phyloP scores from a whole-genome alignment of 139 green algal species.

The Chlamydomonas applanata region DNA sequence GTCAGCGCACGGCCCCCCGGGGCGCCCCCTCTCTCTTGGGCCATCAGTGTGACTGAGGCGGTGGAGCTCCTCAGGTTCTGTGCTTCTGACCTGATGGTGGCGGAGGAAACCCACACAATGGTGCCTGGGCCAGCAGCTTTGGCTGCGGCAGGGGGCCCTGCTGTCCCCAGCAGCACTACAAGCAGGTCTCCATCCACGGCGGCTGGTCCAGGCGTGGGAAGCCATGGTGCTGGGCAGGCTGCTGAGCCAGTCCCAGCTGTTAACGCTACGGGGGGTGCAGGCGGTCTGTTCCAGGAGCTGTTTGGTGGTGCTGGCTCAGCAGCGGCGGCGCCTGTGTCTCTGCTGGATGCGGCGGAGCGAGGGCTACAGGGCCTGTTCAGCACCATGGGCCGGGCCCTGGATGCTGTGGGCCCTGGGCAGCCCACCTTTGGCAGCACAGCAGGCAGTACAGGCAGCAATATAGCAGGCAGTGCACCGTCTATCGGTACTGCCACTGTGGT shows the following conservation, averaged over 20 bases:
- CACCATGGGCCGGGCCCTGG: slow-evolving; percentile 4
- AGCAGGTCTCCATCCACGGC: too few relatives aligned
- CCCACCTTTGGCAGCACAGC: neutral
- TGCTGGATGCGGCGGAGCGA: too few relatives aligned
- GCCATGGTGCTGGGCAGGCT: too few relatives aligned
- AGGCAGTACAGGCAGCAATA: neutral
- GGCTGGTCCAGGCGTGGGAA: too few relatives aligned
- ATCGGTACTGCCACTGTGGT: too few relatives aligned
- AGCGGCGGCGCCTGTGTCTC: too few relatives aligned
- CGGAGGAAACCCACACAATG: too few relatives aligned
- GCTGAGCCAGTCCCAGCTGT: too few relatives aligned
- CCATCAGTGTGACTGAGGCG: slow-evolving; percentile 34
- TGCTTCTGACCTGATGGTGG: slow-evolving; percentile 32
- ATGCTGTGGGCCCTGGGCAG: neutral
- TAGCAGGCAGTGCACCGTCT: neutral
- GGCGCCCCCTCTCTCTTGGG: neutral
- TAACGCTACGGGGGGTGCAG: too few relatives aligned
- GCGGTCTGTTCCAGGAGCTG: neutral
- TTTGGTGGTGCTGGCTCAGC: neutral
- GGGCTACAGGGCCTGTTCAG: slow-evolving; percentile 7
- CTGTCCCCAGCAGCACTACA: too few relatives aligned
- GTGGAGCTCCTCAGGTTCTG: slow-evolving; percentile 56
- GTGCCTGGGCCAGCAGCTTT: too few relatives aligned
- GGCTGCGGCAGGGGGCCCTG: too few relatives aligned
- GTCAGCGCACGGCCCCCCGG: neutral